Evolutionary conservation across 2,329 filamentous ascomycete species (phyloP).

Genomic region (Ascochyta fabae): DNA sequence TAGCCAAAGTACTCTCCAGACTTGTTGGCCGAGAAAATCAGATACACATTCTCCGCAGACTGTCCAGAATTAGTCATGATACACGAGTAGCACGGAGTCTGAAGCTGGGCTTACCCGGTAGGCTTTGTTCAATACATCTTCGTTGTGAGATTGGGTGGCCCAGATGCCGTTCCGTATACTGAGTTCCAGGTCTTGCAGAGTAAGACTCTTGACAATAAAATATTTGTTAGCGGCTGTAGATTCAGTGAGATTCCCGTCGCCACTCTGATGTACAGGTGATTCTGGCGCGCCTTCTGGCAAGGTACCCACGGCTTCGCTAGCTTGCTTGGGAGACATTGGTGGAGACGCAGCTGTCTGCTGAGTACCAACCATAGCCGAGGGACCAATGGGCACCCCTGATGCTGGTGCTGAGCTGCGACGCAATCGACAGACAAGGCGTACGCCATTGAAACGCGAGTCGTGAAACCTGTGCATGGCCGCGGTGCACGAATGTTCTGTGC

Average conservation of each 20-base stretch:
- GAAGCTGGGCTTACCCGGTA: constrained; percentile 67
- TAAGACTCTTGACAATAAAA: constrained; percentile 93
- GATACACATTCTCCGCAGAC: constrained; percentile 82
- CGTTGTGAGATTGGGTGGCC: constrained; percentile 95
- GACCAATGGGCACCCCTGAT: constrained; percentile 61
- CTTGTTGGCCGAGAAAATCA: constrained; percentile 96
- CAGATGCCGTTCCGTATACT: constrained; percentile 89
- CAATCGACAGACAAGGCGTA: constrained; percentile 83
- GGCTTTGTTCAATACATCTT: constrained; percentile 80
- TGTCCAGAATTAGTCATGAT: constrained; percentile 48
- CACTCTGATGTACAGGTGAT: constrained; percentile 15
- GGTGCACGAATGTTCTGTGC: constrained; percentile 75
- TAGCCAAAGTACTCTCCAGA: constrained; percentile 97
- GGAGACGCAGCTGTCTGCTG: constrained; percentile 34
- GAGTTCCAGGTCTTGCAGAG: constrained; percentile 84
- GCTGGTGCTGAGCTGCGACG: constrained; percentile 62
- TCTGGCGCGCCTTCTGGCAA: constrained; percentile 18
- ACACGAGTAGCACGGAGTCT: too few species aligned
- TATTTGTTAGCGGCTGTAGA: constrained; percentile 71
- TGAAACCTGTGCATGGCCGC: constrained; percentile 84
- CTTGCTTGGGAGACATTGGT: constrained; percentile 33
- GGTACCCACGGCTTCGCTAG: constrained; percentile 17
- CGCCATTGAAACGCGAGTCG: constrained; percentile 86
- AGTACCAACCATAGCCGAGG: constrained; percentile 54
- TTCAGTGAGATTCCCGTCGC: constrained; percentile 17